phyloP scores from a whole-genome alignment of 2,329 filamentous ascomycete genomes.

The Sporothrix schenckii region DNA sequence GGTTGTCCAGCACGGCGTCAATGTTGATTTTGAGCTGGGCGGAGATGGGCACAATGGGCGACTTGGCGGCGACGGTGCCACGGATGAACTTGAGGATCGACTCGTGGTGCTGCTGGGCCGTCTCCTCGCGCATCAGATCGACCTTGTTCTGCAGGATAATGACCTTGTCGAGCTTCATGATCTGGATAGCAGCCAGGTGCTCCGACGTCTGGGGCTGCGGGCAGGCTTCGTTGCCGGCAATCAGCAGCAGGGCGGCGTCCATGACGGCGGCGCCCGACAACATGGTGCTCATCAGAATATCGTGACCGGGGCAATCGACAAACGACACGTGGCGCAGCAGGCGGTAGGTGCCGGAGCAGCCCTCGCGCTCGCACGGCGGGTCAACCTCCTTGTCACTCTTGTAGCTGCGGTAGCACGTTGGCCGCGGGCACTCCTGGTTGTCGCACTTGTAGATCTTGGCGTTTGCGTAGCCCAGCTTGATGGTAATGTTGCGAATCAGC shows the following conservation, averaged over 20 bases:
- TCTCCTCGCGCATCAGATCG: conserved; percentile 95
- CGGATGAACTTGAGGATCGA: conserved; percentile 98
- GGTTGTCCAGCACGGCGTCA: conserved; percentile 93
- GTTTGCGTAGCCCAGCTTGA: conserved; percentile 99
- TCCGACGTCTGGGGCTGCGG: conserved; percentile 98
- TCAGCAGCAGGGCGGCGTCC: conserved; percentile 94
- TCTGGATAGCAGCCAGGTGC: conserved; percentile 98
- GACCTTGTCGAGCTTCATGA: conserved; percentile 99
- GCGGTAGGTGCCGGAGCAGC: conserved; percentile 84
- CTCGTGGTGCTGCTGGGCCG: conserved; percentile 89
- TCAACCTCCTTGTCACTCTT: conserved; percentile 99
- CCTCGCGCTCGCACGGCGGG: conserved; percentile 91
- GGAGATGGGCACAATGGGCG: conserved; percentile 94
- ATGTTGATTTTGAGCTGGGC: conserved; percentile 99
- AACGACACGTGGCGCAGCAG: conserved; percentile 94
- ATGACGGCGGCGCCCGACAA: conserved; percentile 99
- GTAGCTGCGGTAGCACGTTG: conserved; percentile 94
- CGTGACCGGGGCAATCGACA: conserved; percentile 98
- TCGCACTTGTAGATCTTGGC: conserved; percentile 99
- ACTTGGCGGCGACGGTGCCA: conserved; percentile 91
- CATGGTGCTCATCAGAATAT: conserved; percentile 99
- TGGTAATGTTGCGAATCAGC: conserved; percentile 97
- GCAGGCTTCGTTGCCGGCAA: conserved; percentile 97
- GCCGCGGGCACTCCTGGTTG: conserved; percentile 84
- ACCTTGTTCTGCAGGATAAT: conserved; percentile 99